Conservation (phyloP, 805 yeast genomes). For the Groenewaldozyma tartarivorans region DNA sequence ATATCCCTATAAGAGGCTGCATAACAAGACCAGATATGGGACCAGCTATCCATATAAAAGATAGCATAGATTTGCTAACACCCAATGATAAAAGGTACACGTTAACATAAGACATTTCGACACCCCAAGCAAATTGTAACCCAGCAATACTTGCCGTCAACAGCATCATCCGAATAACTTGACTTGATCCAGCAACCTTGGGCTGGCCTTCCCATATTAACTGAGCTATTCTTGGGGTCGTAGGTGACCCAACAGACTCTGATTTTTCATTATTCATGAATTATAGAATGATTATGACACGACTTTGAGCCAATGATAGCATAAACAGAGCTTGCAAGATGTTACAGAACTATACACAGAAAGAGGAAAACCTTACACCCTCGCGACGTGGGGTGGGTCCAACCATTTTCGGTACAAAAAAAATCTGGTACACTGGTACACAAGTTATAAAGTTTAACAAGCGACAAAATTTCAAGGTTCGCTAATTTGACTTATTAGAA, state of each 20-base stretch:
- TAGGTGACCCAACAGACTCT: background rate
- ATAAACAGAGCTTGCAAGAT: conserved; percentile 1
- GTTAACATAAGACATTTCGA: conserved; percentile 56
- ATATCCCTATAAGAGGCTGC: conserved; percentile 53
- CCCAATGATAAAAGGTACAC: conserved; percentile 52
- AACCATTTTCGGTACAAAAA: too few relatives aligned
- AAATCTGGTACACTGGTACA: too few relatives aligned
- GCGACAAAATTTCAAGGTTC: too few relatives aligned
- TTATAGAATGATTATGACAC: too few relatives aligned
- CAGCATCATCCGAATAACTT: conserved; percentile 14
- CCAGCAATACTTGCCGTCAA: conserved; percentile 40
- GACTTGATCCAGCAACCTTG: conserved; percentile 9
- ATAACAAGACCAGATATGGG: conserved; percentile 56
- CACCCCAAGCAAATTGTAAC: conserved; percentile 57
- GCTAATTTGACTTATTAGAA: too few relatives aligned
- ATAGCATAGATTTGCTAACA: conserved; percentile 43
- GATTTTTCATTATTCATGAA: background rate
- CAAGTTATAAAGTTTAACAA: too few relatives aligned
- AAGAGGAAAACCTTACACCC: too few relatives aligned
- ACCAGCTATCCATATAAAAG: conserved; percentile 63
- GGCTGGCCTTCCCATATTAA: conserved; percentile 14
- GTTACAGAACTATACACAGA: too few relatives aligned
- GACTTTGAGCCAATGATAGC: too few relatives aligned
- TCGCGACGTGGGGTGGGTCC: too few relatives aligned
- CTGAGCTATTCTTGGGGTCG: background rate